Evolutionary conservation across 768 basidiomycete genomes (phyloP).

Genomic region (Clathrus columnatus): DNA sequence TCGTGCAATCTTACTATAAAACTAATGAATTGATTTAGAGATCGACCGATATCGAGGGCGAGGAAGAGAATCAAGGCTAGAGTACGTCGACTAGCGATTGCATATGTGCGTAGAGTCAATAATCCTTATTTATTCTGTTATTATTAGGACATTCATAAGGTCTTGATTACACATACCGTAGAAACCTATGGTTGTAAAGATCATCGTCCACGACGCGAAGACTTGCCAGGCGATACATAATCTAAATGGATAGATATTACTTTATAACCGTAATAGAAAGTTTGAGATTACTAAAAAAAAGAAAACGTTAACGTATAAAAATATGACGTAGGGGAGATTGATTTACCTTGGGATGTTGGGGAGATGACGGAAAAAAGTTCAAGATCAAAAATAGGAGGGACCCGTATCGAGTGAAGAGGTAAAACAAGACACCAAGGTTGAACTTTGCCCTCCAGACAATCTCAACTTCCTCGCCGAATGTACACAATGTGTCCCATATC

Average conservation of each 20-base stretch:
- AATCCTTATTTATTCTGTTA: not conserved
- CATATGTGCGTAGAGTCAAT: not conserved
- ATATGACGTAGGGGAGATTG: not conserved
- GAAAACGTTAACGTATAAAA: not conserved
- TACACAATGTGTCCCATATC: not conserved
- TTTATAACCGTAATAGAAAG: not conserved
- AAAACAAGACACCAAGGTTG: not conserved
- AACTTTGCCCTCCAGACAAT: not conserved
- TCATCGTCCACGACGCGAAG: not conserved
- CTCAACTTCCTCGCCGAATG: not conserved
- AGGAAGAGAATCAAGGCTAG: not conserved
- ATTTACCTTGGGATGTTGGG: not conserved
- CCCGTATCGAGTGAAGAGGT: not conserved
- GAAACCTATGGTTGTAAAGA: not conserved
- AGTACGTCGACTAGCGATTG: not conserved
- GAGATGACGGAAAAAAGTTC: not conserved
- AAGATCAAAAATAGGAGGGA: not conserved
- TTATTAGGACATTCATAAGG: not conserved
- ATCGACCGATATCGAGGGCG: not conserved
- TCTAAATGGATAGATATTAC: not conserved
- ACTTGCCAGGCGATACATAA: not conserved
- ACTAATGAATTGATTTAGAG: not conserved
- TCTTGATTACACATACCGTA: not conserved
- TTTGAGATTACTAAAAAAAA: not conserved
- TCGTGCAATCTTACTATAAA: not conserved